phyloP scores from a whole-genome alignment of 139 green algal species.

The Coccomyxa sp. region DNA sequence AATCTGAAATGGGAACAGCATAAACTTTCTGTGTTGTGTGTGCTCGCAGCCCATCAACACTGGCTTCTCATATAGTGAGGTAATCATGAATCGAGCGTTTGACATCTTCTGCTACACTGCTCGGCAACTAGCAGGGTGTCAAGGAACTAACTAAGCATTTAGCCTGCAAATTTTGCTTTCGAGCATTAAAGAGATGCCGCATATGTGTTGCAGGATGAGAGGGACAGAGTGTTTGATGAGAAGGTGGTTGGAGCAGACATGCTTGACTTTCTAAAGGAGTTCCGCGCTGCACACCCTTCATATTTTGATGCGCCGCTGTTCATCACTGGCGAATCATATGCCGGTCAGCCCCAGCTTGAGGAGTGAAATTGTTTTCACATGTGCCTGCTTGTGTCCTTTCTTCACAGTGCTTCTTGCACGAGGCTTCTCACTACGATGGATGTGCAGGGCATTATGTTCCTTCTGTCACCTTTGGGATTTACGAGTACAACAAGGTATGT shows the following conservation, averaged over 20 bases:
- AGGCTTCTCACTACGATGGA: neutral
- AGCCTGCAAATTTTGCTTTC: neutral
- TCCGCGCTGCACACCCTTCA: conserved; percentile 70
- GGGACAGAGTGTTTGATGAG: conserved; percentile 55
- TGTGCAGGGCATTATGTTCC: conserved; percentile 31
- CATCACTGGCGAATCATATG: conserved; percentile 48
- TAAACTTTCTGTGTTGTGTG: conserved; percentile 9
- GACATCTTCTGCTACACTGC: too few species aligned
- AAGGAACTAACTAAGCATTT: neutral
- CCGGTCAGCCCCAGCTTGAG: neutral
- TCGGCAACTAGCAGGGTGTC: neutral
- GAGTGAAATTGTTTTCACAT: too few species aligned
- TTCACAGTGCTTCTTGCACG: neutral
- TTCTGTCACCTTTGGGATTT: conserved; percentile 14
- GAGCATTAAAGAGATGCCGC: neutral
- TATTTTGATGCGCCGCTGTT: conserved; percentile 68
- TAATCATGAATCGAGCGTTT: neutral
- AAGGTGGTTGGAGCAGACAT: conserved; percentile 83
- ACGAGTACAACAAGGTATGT: conserved; percentile 8
- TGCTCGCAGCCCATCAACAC: conserved; percentile 94
- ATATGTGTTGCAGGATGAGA: conserved; percentile 11
- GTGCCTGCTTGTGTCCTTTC: too few species aligned
- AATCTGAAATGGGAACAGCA: too few species aligned
- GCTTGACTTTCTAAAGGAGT: conserved; percentile 89
- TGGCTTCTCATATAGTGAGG: conserved; percentile 81